phyloP scores from a whole-genome alignment of 78 protist species.

The Monocercomonoides exilis region DNA sequence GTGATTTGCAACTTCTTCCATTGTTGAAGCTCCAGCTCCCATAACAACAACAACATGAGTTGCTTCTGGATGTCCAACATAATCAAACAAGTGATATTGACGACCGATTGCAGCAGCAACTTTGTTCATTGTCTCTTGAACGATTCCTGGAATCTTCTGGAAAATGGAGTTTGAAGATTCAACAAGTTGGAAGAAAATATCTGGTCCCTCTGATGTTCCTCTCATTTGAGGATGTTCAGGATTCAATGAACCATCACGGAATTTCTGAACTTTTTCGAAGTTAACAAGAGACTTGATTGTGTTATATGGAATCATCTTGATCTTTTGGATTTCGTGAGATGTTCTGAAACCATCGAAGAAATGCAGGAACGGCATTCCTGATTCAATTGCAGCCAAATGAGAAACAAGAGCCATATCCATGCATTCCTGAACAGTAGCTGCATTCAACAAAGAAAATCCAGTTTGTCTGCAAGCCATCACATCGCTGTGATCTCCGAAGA shows the following conservation, averaged over 20 bases:
- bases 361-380: conserved; percentile 51
- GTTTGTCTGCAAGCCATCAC: conserved; percentile 52
- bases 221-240: conserved; percentile 49
- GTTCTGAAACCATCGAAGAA: conserved; percentile 67
- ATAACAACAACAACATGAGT: conserved; percentile 45
- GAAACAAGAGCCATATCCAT: conserved; percentile 48
- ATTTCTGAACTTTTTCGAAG: conserved; percentile 16
- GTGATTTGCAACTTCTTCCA: conserved; percentile 29
- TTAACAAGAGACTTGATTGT: conserved; percentile 26
- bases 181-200: conserved; percentile 37
- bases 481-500: conserved; percentile 62
- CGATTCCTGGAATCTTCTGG: conserved; percentile 35
- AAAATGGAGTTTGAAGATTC: conserved; percentile 39
- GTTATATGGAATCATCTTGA: conserved; percentile 29
- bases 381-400: conserved; percentile 41
- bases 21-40: conserved; percentile 37
- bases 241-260: conserved; percentile 38
- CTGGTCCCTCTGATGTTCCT: conserved; percentile 42
- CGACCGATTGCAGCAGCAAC: conserved; percentile 43
- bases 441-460: conserved; percentile 34
- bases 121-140: conserved; percentile 33
- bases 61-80: conserved; percentile 55
- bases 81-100: conserved; percentile 35
- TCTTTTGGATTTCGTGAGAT: conserved; percentile 44
- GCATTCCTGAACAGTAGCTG: conserved; percentile 46